Evolutionary conservation across 2,329 filamentous ascomycete genomes (phyloP).

Genomic region (Elsinoe batatas): DNA sequence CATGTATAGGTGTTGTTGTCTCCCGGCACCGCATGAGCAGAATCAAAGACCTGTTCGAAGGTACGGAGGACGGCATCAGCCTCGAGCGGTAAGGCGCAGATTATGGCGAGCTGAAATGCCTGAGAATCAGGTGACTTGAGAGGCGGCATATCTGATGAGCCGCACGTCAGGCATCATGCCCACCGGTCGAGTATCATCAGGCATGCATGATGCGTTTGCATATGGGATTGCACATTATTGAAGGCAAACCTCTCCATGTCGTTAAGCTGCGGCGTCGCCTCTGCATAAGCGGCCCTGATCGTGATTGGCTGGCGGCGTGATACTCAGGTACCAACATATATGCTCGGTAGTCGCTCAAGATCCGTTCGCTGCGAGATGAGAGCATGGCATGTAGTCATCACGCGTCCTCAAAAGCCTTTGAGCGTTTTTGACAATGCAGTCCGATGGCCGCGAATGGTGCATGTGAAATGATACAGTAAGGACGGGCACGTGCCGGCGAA

Average conservation of each 20-base stretch:
- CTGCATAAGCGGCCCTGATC: neutral
- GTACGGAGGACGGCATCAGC: slow-evolving; percentile 16
- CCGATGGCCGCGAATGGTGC: too few species aligned
- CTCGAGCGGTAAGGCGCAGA: slow-evolving; percentile 18
- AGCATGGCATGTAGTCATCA: too few species aligned
- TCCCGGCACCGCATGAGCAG: neutral
- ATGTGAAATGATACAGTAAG: too few species aligned
- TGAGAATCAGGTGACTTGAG: neutral
- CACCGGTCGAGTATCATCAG: neutral
- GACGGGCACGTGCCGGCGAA: too few species aligned
- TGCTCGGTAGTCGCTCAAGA: too few species aligned
- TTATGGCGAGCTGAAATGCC: slow-evolving; percentile 17
- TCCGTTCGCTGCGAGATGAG: too few species aligned
- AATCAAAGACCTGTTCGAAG: slow-evolving; percentile 14
- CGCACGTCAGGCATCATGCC: neutral
- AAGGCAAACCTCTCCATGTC: neutral
- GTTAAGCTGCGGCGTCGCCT: neutral
- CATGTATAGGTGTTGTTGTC: slow-evolving; percentile 20
- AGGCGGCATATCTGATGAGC: neutral
- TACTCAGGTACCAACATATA: too few species aligned
- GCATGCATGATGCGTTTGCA: neutral
- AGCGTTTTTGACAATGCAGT: too few species aligned
- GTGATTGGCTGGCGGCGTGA: neutral
- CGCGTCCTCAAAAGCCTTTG: too few species aligned
- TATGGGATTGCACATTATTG: neutral